These are phyloP conservation scores for Cyberlindnera veronae DNA, from an alignment of 805 yeast species.

Conservation along the genomic window DNA sequence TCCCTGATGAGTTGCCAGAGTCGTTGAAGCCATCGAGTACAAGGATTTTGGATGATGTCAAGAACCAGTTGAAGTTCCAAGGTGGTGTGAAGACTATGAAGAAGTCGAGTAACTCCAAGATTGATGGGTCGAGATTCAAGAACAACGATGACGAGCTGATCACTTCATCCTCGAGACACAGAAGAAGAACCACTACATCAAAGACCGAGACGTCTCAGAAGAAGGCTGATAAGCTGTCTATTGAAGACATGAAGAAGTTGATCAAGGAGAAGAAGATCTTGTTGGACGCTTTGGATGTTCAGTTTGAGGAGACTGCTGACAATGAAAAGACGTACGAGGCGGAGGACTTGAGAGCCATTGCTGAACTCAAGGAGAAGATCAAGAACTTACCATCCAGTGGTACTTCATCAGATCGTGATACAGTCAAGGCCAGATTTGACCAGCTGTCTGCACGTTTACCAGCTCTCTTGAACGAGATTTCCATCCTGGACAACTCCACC, in stretches of 20 bases:
- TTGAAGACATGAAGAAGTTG: slow-evolving; percentile 60
- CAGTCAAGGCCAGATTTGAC: slow-evolving; percentile 36
- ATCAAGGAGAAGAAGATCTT: slow-evolving; percentile 75
- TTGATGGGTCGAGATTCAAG: slow-evolving; percentile 52
- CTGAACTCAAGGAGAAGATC: slow-evolving; percentile 44
- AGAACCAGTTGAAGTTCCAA: slow-evolving; percentile 39
- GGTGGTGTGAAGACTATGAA: slow-evolving; percentile 17
- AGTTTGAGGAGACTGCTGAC: slow-evolving; percentile 31
- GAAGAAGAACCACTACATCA: slow-evolving; percentile 25
- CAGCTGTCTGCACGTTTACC: slow-evolving; percentile 48
- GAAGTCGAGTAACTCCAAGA: slow-evolving; percentile 27
- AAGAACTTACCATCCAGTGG: slow-evolving; percentile 35
- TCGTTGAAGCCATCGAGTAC: slow-evolving; percentile 88
- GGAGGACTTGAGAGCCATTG: slow-evolving; percentile 39
- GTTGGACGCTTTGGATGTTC: slow-evolving; percentile 42
- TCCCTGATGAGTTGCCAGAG: slow-evolving; percentile 82
- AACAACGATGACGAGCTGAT: slow-evolving; percentile 66
- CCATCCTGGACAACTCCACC: slow-evolving; percentile 61
- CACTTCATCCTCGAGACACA: slow-evolving; percentile 24
- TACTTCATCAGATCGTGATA: slow-evolving; percentile 8
- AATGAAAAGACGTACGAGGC: slow-evolving; percentile 45
- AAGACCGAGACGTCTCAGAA: slow-evolving; percentile 2
- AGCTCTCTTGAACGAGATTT: slow-evolving; percentile 54
- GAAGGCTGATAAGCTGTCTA: slow-evolving; percentile 18
- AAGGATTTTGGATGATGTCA: slow-evolving; percentile 70